Conservation (phyloP, 345 rosid species). For the Hibiscus trionum region DNA sequence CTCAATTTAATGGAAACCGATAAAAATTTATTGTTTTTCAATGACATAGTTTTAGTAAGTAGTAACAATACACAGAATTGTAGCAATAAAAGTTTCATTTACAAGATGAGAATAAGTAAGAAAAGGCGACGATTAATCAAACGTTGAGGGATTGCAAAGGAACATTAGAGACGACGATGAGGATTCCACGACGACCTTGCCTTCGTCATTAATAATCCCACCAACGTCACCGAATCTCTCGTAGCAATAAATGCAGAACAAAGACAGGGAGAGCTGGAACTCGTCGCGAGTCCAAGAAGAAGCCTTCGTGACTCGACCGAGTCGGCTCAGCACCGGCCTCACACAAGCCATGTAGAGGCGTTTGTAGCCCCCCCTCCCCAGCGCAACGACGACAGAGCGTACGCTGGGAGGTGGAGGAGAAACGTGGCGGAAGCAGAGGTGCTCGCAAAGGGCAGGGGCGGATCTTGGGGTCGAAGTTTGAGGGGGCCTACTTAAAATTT, state of each 20-base stretch:
- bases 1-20: no score
- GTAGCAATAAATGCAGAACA: constrained; percentile 75
- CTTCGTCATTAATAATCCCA: constrained; percentile 8
- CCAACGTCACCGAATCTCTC: constrained; percentile 42
- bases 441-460: constrained; percentile 88
- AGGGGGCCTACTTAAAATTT: no score
- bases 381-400: constrained; percentile 65
- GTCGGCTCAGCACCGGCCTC: constrained; percentile 51
- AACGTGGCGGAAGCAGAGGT: constrained; percentile 77
- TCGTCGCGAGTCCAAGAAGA: constrained; percentile 43
- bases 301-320: constrained; percentile 17
- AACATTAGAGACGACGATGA: constrained; percentile 78
- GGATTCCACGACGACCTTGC: constrained; percentile 20
- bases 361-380: constrained; percentile 90
- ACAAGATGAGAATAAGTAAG: neutral
- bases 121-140: constrained; percentile 15
- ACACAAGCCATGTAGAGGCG: constrained; percentile 78
- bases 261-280: constrained; percentile 74
- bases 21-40: no score
- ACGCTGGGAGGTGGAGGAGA: constrained; percentile 47
- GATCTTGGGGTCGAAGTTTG: no score
- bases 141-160: constrained; percentile 82
- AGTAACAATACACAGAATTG: no score
- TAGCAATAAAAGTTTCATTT: no score
- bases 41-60: no score